A percentile compares a stretch with the other conserved stretches of the same genome.
These are phyloP conservation scores for Penicillium lividum DNA, from an alignment of 495 filamentous ascomycete genomes.

Conservation along the genomic window DNA sequence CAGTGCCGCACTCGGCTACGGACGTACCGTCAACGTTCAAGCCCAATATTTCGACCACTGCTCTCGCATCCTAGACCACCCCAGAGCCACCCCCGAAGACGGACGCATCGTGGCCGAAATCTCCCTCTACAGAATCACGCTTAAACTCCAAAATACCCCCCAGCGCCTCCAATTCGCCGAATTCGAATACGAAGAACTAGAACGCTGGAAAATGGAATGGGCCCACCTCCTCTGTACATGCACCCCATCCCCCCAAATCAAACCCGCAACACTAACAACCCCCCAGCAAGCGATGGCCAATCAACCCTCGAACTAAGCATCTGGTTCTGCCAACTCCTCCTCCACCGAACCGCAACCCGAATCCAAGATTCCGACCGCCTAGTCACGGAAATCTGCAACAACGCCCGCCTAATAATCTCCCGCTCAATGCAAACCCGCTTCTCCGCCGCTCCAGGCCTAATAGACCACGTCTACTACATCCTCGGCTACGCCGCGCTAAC, in stretches of 20 bases:
- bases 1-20: slow-evolving; percentile 42
- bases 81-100: slow-evolving; percentile 36
- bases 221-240: slow-evolving; percentile 37
- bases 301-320: slow-evolving; percentile 40
- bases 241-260: background rate
- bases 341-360: slow-evolving; percentile 36
- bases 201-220: slow-evolving; percentile 45
- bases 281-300: slow-evolving; percentile 30
- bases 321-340: slow-evolving; percentile 44
- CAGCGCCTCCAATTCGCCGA: slow-evolving; percentile 35
- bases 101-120: slow-evolving; percentile 41
- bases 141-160: slow-evolving; percentile 31
- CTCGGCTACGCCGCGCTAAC: slow-evolving; percentile 44
- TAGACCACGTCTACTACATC: slow-evolving; percentile 43
- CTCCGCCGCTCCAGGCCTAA: slow-evolving; percentile 31
- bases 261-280: slow-evolving; percentile 10
- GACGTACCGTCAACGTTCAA: slow-evolving; percentile 37
- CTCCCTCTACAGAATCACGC: slow-evolving; percentile 36
- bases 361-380: slow-evolving; percentile 35
- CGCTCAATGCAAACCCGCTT: slow-evolving; percentile 39
- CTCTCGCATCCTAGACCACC: slow-evolving; percentile 37
- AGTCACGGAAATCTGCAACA: slow-evolving; percentile 32
- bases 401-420: slow-evolving; percentile 38
- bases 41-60: slow-evolving; percentile 39
- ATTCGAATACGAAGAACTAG: slow-evolving; percentile 40